Evolutionary conservation across 805 yeast genomes (phyloP).

Genomic region (Yarrowia sp.): DNA sequence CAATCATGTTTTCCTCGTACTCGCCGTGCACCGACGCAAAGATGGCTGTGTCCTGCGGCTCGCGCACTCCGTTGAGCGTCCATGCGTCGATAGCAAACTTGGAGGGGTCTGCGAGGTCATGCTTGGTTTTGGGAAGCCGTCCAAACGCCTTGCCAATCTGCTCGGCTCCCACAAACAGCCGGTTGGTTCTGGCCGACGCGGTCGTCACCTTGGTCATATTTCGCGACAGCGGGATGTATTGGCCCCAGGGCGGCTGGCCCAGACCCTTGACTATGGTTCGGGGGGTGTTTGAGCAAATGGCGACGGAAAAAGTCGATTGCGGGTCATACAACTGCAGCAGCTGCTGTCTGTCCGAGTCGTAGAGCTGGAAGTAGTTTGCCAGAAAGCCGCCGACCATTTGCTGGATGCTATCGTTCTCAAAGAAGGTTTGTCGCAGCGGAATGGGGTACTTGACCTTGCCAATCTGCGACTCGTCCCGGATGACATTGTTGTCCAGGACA

Average conservation of each 20-base stretch:
- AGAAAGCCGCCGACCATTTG: constrained; percentile 77
- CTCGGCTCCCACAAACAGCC: constrained; percentile 73
- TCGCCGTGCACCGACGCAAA: constrained; percentile 83
- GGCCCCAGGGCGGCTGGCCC: constrained; percentile 44
- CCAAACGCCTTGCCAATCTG: constrained; percentile 66
- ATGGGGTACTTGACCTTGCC: constrained; percentile 48
- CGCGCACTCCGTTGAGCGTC: constrained; percentile 55
- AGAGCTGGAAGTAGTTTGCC: constrained; percentile 72
- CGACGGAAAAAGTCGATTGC: constrained; percentile 83
- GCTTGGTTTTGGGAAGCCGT: constrained; percentile 79
- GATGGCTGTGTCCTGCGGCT: constrained; percentile 76
- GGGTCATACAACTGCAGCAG: constrained; percentile 76
- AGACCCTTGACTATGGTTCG: constrained; percentile 46
- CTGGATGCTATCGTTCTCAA: constrained; percentile 77
- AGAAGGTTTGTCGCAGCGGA: constrained; percentile 68
- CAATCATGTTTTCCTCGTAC: constrained; percentile 64
- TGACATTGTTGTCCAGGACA: constrained; percentile 75
- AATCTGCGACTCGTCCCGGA: constrained; percentile 72
- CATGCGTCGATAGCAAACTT: constrained; percentile 79
- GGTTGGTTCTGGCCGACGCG: constrained; percentile 58
- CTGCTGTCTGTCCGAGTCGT: constrained; percentile 81
- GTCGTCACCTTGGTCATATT: constrained; percentile 70
- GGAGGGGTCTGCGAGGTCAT: constrained; percentile 69
- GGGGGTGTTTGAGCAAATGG: constrained; percentile 77
- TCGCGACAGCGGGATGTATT: constrained; percentile 74